phyloP scores from a whole-genome alignment of 176 grass and related monocot species.

The sorghum (Sorghum bicolor) region DNA sequence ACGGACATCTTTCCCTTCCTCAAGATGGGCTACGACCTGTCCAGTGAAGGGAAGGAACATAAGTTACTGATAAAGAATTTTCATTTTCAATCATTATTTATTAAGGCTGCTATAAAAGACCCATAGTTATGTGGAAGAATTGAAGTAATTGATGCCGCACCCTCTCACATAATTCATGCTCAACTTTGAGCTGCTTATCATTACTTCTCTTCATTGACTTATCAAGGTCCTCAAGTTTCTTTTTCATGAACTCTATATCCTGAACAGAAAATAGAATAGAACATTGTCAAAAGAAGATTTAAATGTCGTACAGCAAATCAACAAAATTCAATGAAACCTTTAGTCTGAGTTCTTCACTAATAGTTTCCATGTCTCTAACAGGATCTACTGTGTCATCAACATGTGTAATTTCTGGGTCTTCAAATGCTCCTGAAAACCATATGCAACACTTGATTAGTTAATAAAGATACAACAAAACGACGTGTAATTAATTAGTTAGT shows the following conservation, averaged over 20 bases:
- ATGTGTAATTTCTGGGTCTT: conserved; percentile 90
- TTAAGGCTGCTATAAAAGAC: conserved; percentile 8
- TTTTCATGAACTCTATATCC: conserved; percentile 85
- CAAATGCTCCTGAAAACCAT: conserved; percentile 83
- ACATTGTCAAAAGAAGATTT: background rate
- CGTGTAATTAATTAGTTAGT: background rate
- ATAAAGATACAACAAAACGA: conserved; percentile 5
- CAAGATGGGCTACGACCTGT: conserved; percentile 63
- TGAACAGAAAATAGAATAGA: conserved; percentile 39
- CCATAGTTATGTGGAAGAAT: background rate
- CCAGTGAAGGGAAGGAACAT: conserved; percentile 11
- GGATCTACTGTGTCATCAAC: conserved; percentile 93
- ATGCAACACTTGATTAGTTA: background rate
- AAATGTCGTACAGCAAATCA: conserved; percentile 3
- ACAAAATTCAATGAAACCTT: conserved; percentile 55
- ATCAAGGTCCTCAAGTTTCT: conserved; percentile 79
- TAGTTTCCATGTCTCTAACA: conserved; percentile 97
- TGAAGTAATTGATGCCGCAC: conserved; percentile 23
- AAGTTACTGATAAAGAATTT: conserved; percentile 16
- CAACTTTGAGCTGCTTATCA: conserved; percentile 93
- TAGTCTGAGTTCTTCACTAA: conserved; percentile 84
- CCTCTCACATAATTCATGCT: conserved; percentile 86
- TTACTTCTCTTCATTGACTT: conserved; percentile 99
- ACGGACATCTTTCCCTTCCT: conserved; percentile 79
- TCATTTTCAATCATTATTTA: background rate